Conservation (phyloP, 805 yeast species). For the Candida sithepensis region DNA sequence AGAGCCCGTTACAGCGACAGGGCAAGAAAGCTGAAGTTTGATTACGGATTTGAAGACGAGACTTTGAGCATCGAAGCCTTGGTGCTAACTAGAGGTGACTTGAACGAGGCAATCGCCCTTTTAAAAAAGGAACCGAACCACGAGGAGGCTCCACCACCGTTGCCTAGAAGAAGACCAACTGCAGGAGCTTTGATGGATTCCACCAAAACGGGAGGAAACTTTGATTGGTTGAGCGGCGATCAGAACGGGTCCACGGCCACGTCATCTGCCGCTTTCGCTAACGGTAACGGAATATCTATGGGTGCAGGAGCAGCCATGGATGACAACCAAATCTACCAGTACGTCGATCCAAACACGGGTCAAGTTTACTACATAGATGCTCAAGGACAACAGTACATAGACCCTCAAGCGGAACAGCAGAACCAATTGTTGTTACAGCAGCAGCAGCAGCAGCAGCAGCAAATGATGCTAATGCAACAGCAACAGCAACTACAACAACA, state of each 20-base stretch:
- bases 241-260: slow-evolving; percentile 16
- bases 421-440: slow-evolving; percentile 26
- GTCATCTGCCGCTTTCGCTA: no score
- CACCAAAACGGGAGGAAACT: slow-evolving; percentile 32
- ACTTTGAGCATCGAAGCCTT: slow-evolving; percentile 65
- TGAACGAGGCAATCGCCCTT: slow-evolving; percentile 56
- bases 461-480: slow-evolving; percentile 14
- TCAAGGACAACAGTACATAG: slow-evolving; percentile 60
- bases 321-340: slow-evolving; percentile 53
- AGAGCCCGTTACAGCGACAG: slow-evolving; percentile 47
- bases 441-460: slow-evolving; percentile 18
- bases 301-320: slow-evolving; percentile 32
- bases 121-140: slow-evolving; percentile 37
- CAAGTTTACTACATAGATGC: slow-evolving; percentile 63
- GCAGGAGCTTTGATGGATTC: slow-evolving; percentile 29
- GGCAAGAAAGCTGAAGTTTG: slow-evolving; percentile 43
- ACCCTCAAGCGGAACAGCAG: slow-evolving; percentile 32
- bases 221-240: slow-evolving; percentile 34
- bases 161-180: slow-evolving; percentile 38
- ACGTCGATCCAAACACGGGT: slow-evolving; percentile 70
- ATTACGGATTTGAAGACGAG: slow-evolving; percentile 54
- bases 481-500: slow-evolving; percentile 20
- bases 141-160: slow-evolving; percentile 46
- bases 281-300: no score
- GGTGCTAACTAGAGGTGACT: slow-evolving; percentile 53